Percentiles rank a stretch among this genome's conserved stretches.
Evolutionary conservation across 139 green algal genomes (phyloP).

Genomic region (Coelastrella sp.): DNA sequence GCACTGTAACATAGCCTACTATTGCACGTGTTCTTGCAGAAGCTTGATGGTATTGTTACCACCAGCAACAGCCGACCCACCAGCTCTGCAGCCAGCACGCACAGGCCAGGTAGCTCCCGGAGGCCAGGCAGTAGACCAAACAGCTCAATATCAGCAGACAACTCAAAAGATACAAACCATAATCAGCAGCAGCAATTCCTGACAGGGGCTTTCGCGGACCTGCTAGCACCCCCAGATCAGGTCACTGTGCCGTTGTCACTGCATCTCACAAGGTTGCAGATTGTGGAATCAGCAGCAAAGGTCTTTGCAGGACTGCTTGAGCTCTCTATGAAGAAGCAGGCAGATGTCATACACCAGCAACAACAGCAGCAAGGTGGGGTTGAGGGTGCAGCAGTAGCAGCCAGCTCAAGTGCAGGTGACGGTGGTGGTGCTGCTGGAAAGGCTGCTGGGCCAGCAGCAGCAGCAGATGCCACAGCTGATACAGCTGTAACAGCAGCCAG

Average conservation of each 20-base stretch:
- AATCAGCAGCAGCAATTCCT: not conserved
- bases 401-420: no score
- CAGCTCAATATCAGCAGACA: not conserved
- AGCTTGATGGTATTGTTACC: slow-evolving; percentile 9
- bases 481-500: not conserved
- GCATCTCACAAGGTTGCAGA: slow-evolving; percentile 4
- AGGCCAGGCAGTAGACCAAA: not conserved
- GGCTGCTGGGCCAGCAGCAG: not conserved
- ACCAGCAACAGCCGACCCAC: not conserved
- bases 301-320: not conserved
- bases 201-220: not conserved
- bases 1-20: not conserved
- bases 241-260: not conserved
- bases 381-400: not conserved
- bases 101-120: not conserved
- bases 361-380: not conserved
- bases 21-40: not conserved
- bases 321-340: not conserved
- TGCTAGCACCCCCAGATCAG: not conserved
- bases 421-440: no score
- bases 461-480: not conserved
- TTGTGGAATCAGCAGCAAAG: not conserved
- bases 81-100: not conserved
- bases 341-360: not conserved
- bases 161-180: no score